Base-by-base conservation (phyloP, 306 rosid genomes). In the Hippophae tibetana region DNA sequence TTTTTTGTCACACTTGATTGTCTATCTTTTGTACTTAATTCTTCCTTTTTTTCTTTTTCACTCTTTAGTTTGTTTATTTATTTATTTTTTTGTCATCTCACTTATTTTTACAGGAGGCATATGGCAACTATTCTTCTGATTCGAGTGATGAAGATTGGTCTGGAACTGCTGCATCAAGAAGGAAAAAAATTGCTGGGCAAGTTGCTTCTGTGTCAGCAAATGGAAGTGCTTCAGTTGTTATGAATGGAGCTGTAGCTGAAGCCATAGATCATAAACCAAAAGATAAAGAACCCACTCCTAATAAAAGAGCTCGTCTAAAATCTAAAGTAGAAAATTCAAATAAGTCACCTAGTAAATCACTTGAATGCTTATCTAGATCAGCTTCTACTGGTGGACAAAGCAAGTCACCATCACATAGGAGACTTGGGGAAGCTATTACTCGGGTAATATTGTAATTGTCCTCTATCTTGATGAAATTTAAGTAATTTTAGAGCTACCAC, bases 101-200 rank as follows among this genome's bases (percentile, higher is more conserved):
- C 25, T 54, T 27, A 42, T 67, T 64, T 71, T 54, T 69, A 48
- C 57, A 93, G 99, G 99, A 88, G 76, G 52, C 86, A 51, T 86
- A 88, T 64, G 76, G 79, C 61, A 80, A 79, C 56, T 67, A 66
- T 51, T 47, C 71, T 14, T 53, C 79, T 48, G 88, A 81, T 42
- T 78, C 93, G 38, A 93, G 99, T 52, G 94, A 88, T 67, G 95
- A 86, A 59, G 96, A 83, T 43, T 89, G 82, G 78, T 72, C 61
- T 61, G 78, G 14, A 62, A 48, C 64, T 66, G 60, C 69, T 46
- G 51, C 71, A 56, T 18, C 44, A 45, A 18, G 10, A 38, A 31
- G 5, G 38, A 55, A 46, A 44, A 65, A 56, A 47, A 61, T 49
- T 55, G 46, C 18, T 57, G 50, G 60, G 54, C 47, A 46, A 63